Base-by-base conservation (phyloP, 805 yeast species). In the Myxozyma mucilagina region DNA sequence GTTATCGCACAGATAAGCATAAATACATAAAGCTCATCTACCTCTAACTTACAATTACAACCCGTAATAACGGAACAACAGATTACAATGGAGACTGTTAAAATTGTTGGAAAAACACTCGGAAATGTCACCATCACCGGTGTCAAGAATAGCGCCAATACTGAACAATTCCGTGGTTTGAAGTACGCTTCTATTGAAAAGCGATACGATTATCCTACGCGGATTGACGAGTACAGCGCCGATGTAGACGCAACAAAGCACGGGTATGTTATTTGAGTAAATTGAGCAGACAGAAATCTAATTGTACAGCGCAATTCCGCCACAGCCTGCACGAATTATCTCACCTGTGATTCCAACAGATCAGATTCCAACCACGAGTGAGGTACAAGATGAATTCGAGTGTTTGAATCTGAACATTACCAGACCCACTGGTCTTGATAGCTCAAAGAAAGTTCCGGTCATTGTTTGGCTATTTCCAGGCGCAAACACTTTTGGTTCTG, bases 401-500 rank as follows among this genome's bases (percentile, higher is more conserved):
- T 74, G 76, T 58, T 64, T 72, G 48, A 73, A 73, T 53, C 63
- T 74, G 53, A 63, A 70, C 56, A 66, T 74, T 16, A 69, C 71
- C 4, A 56, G 71, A 2, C 73, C 73, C 16, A 35, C 66, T 38
- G 39, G 51, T 10, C 20, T 53, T 16, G 42, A 57, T 1, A 16
- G 10, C 20, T 7, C 45, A 20, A 7, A 29, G 4, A 43, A 43
- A 24, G 11, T 63, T 24, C 67, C 67, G 10, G 67, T 64, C 16
- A 44, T 62, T 6, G 56, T 64, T 20, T 64, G 66, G 67, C 62
- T 64, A 24, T 60, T 57, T 29, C 66, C 66, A 45, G 65, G 66
- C 14, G 66, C 57, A 9, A 63, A 59, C 47, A 56, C 47, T 9
- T 48, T 47, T 34, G 66, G 65, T 7, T 45, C 57, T 10, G 65